Percentiles rank a stretch among this genome's conserved stretches.
phyloP scores from a whole-genome alignment of 805 yeast genomes.

The Tetrapisispora phaffii region DNA sequence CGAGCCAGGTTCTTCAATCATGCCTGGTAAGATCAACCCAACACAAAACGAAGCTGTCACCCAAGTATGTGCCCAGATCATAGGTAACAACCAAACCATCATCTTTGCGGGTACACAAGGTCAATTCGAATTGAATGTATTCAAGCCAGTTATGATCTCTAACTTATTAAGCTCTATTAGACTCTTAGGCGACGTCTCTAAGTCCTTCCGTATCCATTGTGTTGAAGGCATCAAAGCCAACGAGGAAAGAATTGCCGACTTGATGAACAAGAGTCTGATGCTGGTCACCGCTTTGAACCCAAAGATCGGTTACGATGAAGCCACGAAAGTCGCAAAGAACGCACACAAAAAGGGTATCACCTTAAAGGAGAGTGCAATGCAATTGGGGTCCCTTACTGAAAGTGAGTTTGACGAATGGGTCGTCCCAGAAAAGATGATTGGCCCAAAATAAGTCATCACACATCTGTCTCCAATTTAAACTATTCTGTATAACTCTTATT shows the following conservation, averaged over 20 bases:
- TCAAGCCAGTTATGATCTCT: conserved; percentile 91
- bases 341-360: conserved; percentile 98
- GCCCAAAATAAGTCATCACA: conserved; percentile 40
- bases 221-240: conserved; percentile 91
- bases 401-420: conserved; percentile 95
- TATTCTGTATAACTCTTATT: not conserved
- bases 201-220: conserved; percentile 89
- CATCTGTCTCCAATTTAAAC: not conserved
- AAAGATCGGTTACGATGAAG: conserved; percentile 95
- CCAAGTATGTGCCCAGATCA: conserved; percentile 95
- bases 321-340: conserved; percentile 95
- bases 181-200: conserved; percentile 78
- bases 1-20: conserved; percentile 98
- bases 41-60: conserved; percentile 98
- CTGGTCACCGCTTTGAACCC: conserved; percentile 97
- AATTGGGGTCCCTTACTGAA: conserved; percentile 71
- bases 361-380: conserved; percentile 87
- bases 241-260: conserved; percentile 73
- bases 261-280: conserved; percentile 92
- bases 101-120: conserved; percentile 98
- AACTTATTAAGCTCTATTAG: conserved; percentile 83
- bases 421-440: conserved; percentile 95
- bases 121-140: conserved; percentile 95
- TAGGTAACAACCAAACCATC: conserved; percentile 91
- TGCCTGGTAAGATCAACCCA: conserved; percentile 99